Percentiles rank a stretch among this genome's conserved stretches.
These are phyloP conservation scores for Aegilops umbellulata DNA, from an alignment of 176 grass and related monocot species.

Conservation along the genomic window DNA sequence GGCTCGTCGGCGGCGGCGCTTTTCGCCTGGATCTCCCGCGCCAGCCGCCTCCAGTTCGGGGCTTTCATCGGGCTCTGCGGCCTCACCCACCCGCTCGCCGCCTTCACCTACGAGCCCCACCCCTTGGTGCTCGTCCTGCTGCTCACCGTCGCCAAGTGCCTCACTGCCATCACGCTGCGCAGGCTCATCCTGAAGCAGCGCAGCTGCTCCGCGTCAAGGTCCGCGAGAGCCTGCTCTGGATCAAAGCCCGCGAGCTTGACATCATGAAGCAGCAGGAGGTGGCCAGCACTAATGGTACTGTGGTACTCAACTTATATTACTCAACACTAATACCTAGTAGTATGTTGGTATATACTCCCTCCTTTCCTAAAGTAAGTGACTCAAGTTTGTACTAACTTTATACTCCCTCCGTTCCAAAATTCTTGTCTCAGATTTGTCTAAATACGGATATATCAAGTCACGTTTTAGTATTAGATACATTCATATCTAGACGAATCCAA, in stretches of 20 bases:
- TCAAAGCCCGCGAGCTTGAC: slow-evolving; percentile 75
- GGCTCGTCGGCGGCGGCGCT: too few species aligned
- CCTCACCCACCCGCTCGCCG: slow-evolving; percentile 81
- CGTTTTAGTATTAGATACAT: too few species aligned
- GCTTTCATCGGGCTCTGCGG: slow-evolving; percentile 95
- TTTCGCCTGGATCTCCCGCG: too few species aligned
- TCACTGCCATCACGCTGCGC: slow-evolving; percentile 86
- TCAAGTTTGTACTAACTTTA: too few species aligned
- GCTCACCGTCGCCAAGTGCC: slow-evolving; percentile 89
- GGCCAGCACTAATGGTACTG: slow-evolving; percentile 29
- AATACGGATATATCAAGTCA: too few species aligned
- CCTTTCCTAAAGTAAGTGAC: too few species aligned
- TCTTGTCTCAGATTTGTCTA: too few species aligned
- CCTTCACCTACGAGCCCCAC: slow-evolving; percentile 92
- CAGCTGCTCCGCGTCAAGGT: slow-evolving; percentile 95
- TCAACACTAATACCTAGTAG: too few species aligned
- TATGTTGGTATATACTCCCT: too few species aligned
- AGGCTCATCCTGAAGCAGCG: slow-evolving; percentile 64
- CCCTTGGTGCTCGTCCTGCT: slow-evolving; percentile 71
- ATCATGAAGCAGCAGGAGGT: slow-evolving; percentile 86
- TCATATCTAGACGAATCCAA: too few species aligned
- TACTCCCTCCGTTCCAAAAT: too few species aligned
- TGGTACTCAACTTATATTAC: too few species aligned
- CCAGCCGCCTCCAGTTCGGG: slow-evolving; percentile 55
- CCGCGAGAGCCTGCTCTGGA: slow-evolving; percentile 76